Base-by-base conservation (phyloP, 163 green algal genomes). In the Volvox carteri region DNA sequence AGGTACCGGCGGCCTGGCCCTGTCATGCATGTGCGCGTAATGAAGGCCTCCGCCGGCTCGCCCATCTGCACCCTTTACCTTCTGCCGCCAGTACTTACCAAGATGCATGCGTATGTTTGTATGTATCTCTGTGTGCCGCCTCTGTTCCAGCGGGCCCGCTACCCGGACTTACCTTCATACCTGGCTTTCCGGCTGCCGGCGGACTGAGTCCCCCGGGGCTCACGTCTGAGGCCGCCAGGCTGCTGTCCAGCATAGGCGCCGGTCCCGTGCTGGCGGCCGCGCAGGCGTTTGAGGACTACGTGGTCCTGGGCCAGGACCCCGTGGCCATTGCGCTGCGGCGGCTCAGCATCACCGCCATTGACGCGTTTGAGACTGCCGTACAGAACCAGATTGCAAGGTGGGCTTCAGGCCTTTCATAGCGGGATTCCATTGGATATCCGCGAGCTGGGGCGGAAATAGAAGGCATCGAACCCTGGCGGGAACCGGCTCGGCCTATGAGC, bases 241-340 rank as follows among this genome's bases (percentile, higher is more conserved):
- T n/a, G n/a, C 7, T 42, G 33, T 41, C 3, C 28, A 6, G n/a
- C 62, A 23, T 5, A 37, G n/a, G n/a, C n/a, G n/a, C n/a, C n/a
- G n/a, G n/a, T n/a, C n/a, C 35, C 28, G 68, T 14, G 11, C 35
- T 28, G 7, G 68, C 68, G 7, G 35, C 35, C 12, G 75, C 33
- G 7, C 33, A 2, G 6, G 50, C 50, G 7, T 52, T 70, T 35
- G 50, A 14, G 2, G 1, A 37, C 2, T 70, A 84, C 75, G 48
- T 84, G 50, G 50, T 50, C 12, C 18, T 30, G 16, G 50, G 75
- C 12, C 58, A 86, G 58, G 78, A 86, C 42, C 78, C 78, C 0
- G 21, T 86, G 4, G 78, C 78, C 41, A 86, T 86, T 19, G 58
- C 60, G 78, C 78, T 86, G 60, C 78, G 78, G 41, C 78, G 77